phyloP scores from a whole-genome alignment of 2,329 filamentous ascomycete genomes.

The Xylariaceae sp. region DNA sequence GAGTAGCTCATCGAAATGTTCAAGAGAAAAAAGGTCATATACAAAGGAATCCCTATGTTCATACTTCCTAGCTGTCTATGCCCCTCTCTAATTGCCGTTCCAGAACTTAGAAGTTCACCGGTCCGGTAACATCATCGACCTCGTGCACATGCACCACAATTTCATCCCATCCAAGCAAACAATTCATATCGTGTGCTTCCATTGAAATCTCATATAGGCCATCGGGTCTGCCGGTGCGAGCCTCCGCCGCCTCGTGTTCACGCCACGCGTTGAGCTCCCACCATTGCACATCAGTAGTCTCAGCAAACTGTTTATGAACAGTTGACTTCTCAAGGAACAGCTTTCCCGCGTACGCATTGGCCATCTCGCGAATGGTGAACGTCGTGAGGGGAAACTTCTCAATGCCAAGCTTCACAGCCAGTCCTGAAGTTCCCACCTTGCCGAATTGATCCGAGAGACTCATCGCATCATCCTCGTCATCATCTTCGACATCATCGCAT shows the following conservation, averaged over 20 bases:
- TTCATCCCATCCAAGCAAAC: slow-evolving; percentile 32
- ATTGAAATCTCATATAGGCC: slow-evolving; percentile 27
- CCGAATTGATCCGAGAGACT: not conserved
- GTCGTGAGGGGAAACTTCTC: slow-evolving; percentile 21
- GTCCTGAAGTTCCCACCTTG: not conserved
- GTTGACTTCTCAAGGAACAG: slow-evolving; percentile 28
- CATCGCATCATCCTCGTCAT: not conserved
- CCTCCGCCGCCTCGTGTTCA: slow-evolving; percentile 21
- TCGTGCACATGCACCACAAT: slow-evolving; percentile 31
- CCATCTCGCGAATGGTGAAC: slow-evolving; percentile 31
- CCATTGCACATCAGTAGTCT: slow-evolving; percentile 29
- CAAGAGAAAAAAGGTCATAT: too few relatives aligned
- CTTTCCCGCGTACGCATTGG: slow-evolving; percentile 31
- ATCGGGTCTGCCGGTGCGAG: not conserved
- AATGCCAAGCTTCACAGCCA: slow-evolving; percentile 1
- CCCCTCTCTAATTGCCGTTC: not conserved
- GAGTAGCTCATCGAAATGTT: too few relatives aligned
- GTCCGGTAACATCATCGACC: slow-evolving; percentile 33
- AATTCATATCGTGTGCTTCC: slow-evolving; percentile 28
- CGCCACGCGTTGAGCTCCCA: slow-evolving; percentile 26
- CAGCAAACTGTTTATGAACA: slow-evolving; percentile 17
- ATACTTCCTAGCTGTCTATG: too few relatives aligned
- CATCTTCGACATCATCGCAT: not conserved
- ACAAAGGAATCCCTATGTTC: too few relatives aligned
- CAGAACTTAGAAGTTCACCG: slow-evolving; percentile 31